Base-by-base conservation (phyloP, 2,329 filamentous ascomycete genomes). In the Venturia carpophila region DNA sequence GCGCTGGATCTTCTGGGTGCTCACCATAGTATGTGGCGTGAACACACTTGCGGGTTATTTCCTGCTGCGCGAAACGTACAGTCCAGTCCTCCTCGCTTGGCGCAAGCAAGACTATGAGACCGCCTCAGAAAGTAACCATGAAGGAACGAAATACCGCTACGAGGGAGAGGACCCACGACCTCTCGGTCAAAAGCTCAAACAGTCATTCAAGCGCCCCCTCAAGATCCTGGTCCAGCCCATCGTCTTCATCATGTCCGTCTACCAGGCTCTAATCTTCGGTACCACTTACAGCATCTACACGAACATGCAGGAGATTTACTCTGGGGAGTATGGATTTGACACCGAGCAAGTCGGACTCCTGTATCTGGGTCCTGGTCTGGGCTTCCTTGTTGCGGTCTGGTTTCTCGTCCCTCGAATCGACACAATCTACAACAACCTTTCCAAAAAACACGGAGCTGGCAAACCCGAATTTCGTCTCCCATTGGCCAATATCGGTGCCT, bases 11-110 rank as follows among this genome's bases (percentile, higher is more conserved):
- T 78, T 79, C 66, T 80, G 76, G 75, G 66, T 77, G 2, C 71
- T 78, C 24, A 70, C 75, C 11, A 77, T 78, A 42, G 69, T 71
- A 0, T 55, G 42, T 73, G 55, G 74, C 74, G 45, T 64, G 15
- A 41, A 34, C 34, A 60, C 43, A 7, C 34, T 63, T n/a, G 24
- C 61, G 15, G 43, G 43, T 9, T 68, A 81, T n/a, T 66, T 80
- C 24, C 68, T 79, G 65, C 73, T 80, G 73, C 73, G 72, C 11
- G 82, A 84, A 70, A 82, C 80, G 0, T 83, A 81, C 65, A 77
- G 75, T 1, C 76, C 79, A 0, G 69, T 77, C 19, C 76, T 85
- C 9, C 73, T 84, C 13, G 76, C 69, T 5, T 64, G 66, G 30
- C 74, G 75, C 27, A 79, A 76, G 66, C 68, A 67, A 0, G 67